phyloP scores from a whole-genome alignment of 106 monocot species.

The Narthecium ossifragum region DNA sequence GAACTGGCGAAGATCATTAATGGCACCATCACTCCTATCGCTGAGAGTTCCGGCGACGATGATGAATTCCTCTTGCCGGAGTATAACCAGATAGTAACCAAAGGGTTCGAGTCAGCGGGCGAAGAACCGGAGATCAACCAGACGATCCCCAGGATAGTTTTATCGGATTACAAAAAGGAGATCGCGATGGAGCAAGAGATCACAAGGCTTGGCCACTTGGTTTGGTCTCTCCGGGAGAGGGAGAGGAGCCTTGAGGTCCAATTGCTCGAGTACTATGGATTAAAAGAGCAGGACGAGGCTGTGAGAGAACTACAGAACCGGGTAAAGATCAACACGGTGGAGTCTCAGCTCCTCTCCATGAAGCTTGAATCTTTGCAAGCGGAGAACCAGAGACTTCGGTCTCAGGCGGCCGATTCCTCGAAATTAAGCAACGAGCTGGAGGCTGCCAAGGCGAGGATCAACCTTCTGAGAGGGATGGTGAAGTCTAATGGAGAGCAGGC shows the following conservation, averaged over 20 bases:
- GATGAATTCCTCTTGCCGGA: constrained; percentile 11
- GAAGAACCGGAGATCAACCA: neutral
- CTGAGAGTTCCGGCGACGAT: constrained; percentile 13
- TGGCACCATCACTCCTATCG: neutral
- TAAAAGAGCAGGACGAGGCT: constrained; percentile 41
- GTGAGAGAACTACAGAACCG: constrained; percentile 46
- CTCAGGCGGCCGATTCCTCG: constrained; percentile 25
- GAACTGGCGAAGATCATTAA: constrained; percentile 18
- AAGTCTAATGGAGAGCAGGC: constrained; percentile 28
- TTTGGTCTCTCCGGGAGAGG: constrained; percentile 32
- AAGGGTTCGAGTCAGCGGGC: constrained; percentile 6
- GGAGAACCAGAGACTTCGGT: constrained; percentile 51
- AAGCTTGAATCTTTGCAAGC: constrained; percentile 51
- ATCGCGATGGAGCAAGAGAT: constrained; percentile 39
- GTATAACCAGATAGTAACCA: constrained; percentile 9
- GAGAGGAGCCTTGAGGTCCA: constrained; percentile 42
- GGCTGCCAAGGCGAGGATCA: constrained; percentile 25
- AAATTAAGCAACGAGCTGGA: constrained; percentile 32
- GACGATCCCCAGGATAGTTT: neutral
- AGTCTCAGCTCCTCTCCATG: constrained; percentile 27
- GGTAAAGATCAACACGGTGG: constrained; percentile 21
- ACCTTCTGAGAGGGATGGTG: constrained; percentile 35
- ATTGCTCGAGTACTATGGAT: constrained; percentile 42
- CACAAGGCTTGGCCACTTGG: constrained; percentile 25
- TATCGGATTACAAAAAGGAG: constrained; percentile 1